A percentile compares a stretch with the other conserved stretches of the same genome.
Conservation (phyloP, 2,329 filamentous ascomycete species). For the Rutstroemia sp. region DNA sequence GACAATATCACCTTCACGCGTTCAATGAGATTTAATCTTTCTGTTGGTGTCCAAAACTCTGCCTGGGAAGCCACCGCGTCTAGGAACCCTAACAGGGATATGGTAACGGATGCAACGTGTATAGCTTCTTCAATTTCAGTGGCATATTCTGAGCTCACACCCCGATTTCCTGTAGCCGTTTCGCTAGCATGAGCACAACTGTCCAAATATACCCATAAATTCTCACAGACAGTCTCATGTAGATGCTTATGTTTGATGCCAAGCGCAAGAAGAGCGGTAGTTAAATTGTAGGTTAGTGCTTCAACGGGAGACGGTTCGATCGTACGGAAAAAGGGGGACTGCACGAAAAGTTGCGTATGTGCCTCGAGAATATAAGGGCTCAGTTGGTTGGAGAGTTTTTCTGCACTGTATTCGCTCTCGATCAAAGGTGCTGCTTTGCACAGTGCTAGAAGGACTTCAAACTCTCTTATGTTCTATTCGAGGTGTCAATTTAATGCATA, state of each 20-base stretch:
- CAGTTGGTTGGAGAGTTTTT: conserved; percentile 71
- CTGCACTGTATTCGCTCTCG: conserved; percentile 62
- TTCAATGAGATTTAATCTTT: conserved; percentile 66
- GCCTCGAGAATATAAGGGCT: conserved; percentile 80
- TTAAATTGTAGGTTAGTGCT: conserved; percentile 69
- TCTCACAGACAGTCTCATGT: conserved; percentile 56
- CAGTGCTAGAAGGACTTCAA: conserved; percentile 83
- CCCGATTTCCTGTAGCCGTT: conserved; percentile 44
- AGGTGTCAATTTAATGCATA: conserved; percentile 4
- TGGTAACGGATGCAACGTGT: conserved; percentile 65
- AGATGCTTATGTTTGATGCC: conserved; percentile 66
- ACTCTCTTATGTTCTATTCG: conserved; percentile 73
- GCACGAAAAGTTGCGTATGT: conserved; percentile 67
- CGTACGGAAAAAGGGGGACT: conserved; percentile 74
- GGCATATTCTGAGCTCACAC: conserved; percentile 48
- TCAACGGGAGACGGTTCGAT: conserved; percentile 88
- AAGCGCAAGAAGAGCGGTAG: conserved; percentile 72
- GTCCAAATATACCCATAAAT: conserved; percentile 64
- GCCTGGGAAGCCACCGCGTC: conserved; percentile 72
- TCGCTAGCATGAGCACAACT: conserved; percentile 60
- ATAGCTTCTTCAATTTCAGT: conserved; percentile 55
- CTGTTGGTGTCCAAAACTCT: conserved; percentile 71
- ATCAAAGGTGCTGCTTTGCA: conserved; percentile 83
- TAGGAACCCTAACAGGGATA: conserved; percentile 86
- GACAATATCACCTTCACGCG: conserved; percentile 68